These are phyloP conservation scores for Eutypella sp. DNA, from an alignment of 2,329 filamentous ascomycete genomes.

Conservation along the genomic window DNA sequence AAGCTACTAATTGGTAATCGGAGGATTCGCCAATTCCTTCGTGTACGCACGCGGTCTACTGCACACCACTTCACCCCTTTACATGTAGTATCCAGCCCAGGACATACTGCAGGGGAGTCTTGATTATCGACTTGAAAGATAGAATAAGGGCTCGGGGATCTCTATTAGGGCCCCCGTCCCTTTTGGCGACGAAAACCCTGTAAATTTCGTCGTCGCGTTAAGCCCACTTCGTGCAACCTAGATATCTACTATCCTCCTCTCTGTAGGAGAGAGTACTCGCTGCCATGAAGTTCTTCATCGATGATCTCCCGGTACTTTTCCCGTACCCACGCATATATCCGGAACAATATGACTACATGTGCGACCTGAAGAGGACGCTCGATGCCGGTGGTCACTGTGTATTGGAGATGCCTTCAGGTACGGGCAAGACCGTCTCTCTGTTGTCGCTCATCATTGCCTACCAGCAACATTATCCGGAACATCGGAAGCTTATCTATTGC, in stretches of 20 bases:
- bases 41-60: too few species aligned
- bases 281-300: slow-evolving; percentile 76
- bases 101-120: too few species aligned
- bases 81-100: too few species aligned
- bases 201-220: neutral
- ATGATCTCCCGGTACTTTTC: slow-evolving; percentile 44
- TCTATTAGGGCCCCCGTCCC: too few species aligned
- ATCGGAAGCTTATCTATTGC: slow-evolving; percentile 96
- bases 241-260: neutral
- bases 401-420: slow-evolving; percentile 97
- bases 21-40: too few species aligned
- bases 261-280: neutral
- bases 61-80: too few species aligned
- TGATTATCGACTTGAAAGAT: too few species aligned
- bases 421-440: slow-evolving; percentile 93
- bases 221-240: neutral
- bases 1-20: too few species aligned
- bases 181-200: too few species aligned
- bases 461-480: slow-evolving; percentile 87
- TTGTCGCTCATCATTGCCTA: slow-evolving; percentile 95
- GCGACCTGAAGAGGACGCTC: slow-evolving; percentile 80
- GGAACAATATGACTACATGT: slow-evolving; percentile 77
- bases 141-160: neutral
- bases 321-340: slow-evolving; percentile 41
- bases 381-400: slow-evolving; percentile 95